A percentile compares a stretch with the other conserved stretches of the same genome.
Conservation (phyloP, 345 rosid genomes). For the Turnera subulata region DNA sequence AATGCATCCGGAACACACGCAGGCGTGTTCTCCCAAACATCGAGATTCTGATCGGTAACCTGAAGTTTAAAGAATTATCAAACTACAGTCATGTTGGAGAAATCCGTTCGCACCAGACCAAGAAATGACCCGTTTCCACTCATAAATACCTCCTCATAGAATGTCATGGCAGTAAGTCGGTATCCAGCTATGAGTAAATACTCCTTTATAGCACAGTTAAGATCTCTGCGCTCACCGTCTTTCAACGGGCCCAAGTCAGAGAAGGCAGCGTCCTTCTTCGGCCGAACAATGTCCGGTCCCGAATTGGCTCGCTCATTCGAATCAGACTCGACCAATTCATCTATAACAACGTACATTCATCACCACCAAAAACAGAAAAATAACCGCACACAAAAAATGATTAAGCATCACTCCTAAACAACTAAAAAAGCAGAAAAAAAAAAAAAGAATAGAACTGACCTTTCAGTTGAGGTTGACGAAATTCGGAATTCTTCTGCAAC, state of each 20-base stretch:
- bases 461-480: conserved; percentile 30
- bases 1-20: conserved; percentile 90
- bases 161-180: conserved; percentile 94
- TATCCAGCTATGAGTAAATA: conserved; percentile 93
- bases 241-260: conserved; percentile 82
- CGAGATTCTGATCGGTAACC: conserved; percentile 93
- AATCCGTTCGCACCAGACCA: neutral
- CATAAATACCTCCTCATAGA: conserved; percentile 80
- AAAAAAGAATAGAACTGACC: conserved; percentile 37
- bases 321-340: conserved; percentile 45
- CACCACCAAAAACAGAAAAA: too few species aligned
- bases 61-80: conserved; percentile 34
- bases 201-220: conserved; percentile 92
- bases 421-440: too few species aligned
- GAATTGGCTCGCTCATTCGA: conserved; percentile 32
- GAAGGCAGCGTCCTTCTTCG: conserved; percentile 50
- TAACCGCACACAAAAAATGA: too few species aligned
- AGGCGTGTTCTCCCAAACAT: conserved; percentile 79
- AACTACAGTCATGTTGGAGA: conserved; percentile 7
- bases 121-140: neutral
- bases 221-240: conserved; percentile 76
- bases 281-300: conserved; percentile 45
- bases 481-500: conserved; percentile 58
- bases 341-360: neutral
- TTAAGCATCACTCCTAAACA: too few species aligned